Percentiles rank a stretch among this genome's conserved stretches.
Evolutionary conservation across 306 rosid genomes (phyloP).

Genomic region (Inga laurina): DNA sequence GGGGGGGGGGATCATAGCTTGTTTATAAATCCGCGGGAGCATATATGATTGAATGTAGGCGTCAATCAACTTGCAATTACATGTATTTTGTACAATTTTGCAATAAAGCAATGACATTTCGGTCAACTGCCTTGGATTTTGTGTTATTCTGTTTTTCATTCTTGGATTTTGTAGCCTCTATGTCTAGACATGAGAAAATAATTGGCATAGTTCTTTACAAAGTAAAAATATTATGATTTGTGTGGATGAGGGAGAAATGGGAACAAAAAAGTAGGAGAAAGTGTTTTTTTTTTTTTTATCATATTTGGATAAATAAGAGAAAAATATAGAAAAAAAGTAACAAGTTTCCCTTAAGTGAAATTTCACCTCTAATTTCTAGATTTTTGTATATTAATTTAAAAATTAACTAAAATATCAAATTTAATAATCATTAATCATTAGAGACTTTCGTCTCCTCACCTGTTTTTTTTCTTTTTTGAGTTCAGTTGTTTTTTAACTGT

Average conservation of each 20-base stretch:
- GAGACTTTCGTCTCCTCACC: too few relatives aligned
- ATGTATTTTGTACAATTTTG: conserved; percentile 11
- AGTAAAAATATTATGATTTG: neutral
- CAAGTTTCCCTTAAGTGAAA: too few relatives aligned
- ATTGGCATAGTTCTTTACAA: neutral
- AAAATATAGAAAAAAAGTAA: too few relatives aligned
- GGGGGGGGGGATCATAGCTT: conserved; percentile 13
- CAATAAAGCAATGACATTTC: neutral
- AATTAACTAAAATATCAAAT: too few relatives aligned
- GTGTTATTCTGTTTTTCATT: neutral
- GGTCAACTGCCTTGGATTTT: neutral
- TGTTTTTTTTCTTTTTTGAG: too few relatives aligned
- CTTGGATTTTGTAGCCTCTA: neutral
- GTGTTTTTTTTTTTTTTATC: too few relatives aligned
- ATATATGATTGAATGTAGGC: conserved; percentile 22
- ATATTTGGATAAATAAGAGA: too few relatives aligned
- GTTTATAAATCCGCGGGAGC: conserved; percentile 22
- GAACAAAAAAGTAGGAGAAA: neutral
- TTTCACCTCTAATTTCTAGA: too few relatives aligned
- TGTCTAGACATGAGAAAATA: neutral
- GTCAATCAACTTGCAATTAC: conserved; percentile 9
- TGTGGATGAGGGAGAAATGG: neutral
- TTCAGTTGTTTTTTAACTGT: too few relatives aligned
- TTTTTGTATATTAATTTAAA: too few relatives aligned
- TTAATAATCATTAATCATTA: too few relatives aligned